Evolutionary conservation across 805 yeast genomes (phyloP), one percentile per base, ranked within the genome.

Genomic region (Wickerhamiella lipophila): DNA sequence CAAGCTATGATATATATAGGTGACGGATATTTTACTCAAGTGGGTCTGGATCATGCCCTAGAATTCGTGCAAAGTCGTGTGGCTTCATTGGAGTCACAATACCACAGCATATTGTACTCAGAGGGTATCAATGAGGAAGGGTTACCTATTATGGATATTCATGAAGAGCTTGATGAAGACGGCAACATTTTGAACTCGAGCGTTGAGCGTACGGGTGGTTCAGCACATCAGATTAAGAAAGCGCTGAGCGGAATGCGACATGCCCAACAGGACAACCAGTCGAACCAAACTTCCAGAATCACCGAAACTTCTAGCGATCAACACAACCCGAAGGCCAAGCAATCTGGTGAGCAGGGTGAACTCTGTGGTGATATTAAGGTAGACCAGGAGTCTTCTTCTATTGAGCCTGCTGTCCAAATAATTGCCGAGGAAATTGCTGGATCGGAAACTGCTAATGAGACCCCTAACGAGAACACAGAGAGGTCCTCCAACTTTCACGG

Each of bases 151-250:
- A 77, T 86, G 78, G 96, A 87, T 50, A 88, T 88, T 19, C 71
- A 79, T 47, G 96, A 87, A 59, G 83, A 79, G 47, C 63, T 88
- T 34, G 95, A 87, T 62, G 95, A 84, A 0, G 79, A 83, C n/a
- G 96, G 78, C 0, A 77, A 83, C 52, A 71, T 87, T 1, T 60
- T 82, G 0, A 62, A 53, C 12, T 60, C 76, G n/a, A 55, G 66
- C 2, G 67, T 77, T 2, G 66, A 65, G 26, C 75, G 75, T 0
- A 42, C 57, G 1, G 59, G 54, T 1, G 35, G 50, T 16, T 44
- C 55, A 5, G 12, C 38, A 30, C 42, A 52, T 27, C 38, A 34
- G 42, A 45, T 36, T 19, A 30, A 26, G 29, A 30, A 16, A 21
- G 43, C 30, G 18, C 29, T 16, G 30, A 27, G n/a, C 32, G 47